Evolutionary conservation across 2,329 filamentous ascomycete species (phyloP).

Genomic region (Metarhizium album): DNA sequence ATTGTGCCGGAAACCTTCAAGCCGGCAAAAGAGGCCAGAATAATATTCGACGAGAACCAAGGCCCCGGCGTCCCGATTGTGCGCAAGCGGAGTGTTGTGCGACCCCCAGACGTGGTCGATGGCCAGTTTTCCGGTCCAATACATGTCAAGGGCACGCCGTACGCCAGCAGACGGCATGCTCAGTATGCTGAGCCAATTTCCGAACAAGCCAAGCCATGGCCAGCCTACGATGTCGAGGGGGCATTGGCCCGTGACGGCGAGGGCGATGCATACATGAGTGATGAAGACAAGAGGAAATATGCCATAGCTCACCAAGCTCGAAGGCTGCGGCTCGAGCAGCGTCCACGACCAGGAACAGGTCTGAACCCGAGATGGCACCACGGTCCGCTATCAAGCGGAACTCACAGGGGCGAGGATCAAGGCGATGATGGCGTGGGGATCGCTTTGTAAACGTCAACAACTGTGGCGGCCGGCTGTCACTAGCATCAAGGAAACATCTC

Average conservation of each 20-base stretch:
- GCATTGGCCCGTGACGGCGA: constrained; percentile 21
- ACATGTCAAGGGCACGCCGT: background rate
- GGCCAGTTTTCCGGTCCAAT: constrained; percentile 65
- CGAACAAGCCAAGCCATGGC: background rate
- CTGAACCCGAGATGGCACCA: background rate
- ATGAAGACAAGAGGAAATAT: constrained; percentile 66
- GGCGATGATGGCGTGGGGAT: background rate
- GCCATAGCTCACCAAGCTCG: constrained; percentile 53
- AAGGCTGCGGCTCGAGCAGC: constrained; percentile 15
- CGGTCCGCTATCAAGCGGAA: background rate
- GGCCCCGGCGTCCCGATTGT: constrained; percentile 25
- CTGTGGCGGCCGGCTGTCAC: background rate
- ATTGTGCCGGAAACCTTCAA: constrained; percentile 80
- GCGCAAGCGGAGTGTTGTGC: constrained; percentile 47
- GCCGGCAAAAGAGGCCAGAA: constrained; percentile 41
- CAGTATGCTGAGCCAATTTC: background rate
- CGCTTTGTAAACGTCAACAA: background rate
- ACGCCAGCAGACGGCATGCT: background rate
- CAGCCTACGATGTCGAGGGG: background rate
- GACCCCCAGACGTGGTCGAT: constrained; percentile 64
- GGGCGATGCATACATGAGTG: constrained; percentile 66
- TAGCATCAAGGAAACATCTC: background rate
- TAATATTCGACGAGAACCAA: constrained; percentile 18
- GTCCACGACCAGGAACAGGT: background rate
- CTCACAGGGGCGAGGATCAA: background rate